Evolutionary conservation across 192 early-diverging fungal species (phyloP).

Genomic region (Coemansia sp.): DNA sequence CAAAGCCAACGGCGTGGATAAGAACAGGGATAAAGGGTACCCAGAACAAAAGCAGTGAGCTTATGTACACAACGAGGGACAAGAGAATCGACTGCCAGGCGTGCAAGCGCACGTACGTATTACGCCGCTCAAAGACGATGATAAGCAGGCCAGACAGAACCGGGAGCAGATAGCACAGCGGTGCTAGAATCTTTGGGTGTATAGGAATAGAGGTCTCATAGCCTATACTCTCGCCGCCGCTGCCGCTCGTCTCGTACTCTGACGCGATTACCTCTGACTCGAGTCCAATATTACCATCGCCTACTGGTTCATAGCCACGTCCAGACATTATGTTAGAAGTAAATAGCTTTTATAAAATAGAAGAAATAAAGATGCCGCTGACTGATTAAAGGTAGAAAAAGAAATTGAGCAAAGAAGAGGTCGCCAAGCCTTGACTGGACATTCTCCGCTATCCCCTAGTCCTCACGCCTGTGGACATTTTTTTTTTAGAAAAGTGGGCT

Average conservation of each 20-base stretch:
- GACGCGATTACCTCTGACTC: constrained; percentile 48
- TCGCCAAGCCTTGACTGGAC: neutral
- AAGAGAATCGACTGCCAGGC: constrained; percentile 53
- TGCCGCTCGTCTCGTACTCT: constrained; percentile 16
- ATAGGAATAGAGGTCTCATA: constrained; percentile 52
- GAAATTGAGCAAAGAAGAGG: neutral
- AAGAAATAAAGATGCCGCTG: neutral
- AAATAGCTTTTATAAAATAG: neutral
- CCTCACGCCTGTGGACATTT: too few species aligned
- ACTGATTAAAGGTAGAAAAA: too few species aligned
- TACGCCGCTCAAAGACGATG: constrained; percentile 46
- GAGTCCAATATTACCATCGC: constrained; percentile 52
- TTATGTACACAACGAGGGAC: constrained; percentile 20
- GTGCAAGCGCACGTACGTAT: constrained; percentile 51
- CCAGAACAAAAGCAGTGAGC: constrained; percentile 52
- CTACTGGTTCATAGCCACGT: constrained; percentile 47
- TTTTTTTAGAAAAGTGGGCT: neutral
- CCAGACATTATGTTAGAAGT: constrained; percentile 27
- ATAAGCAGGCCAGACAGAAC: constrained; percentile 35
- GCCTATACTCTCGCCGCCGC: constrained; percentile 43
- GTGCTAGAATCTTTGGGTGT: constrained; percentile 54
- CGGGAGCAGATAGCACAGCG: constrained; percentile 47
- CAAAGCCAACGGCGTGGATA: constrained; percentile 36
- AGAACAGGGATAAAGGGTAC: constrained; percentile 29
- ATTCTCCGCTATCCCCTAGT: too few species aligned